A percentile compares a stretch with the other conserved stretches of the same genome.
phyloP scores from a whole-genome alignment of 192 early-diverging fungal species.

The Coemansia sp. region DNA sequence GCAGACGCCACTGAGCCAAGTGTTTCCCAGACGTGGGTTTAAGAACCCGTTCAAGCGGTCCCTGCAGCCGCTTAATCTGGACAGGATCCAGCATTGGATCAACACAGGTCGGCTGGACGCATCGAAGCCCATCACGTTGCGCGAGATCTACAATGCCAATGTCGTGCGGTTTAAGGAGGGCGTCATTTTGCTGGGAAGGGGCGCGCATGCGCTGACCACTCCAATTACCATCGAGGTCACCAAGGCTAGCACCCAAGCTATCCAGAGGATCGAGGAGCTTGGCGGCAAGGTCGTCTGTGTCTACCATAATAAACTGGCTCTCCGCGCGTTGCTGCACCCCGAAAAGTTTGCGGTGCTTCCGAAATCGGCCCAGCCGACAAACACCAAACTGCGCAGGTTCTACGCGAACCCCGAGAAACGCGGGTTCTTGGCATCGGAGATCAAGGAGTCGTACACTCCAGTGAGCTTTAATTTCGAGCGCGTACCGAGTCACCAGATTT shows the following conservation, averaged over 20 bases:
- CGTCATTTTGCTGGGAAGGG: slow-evolving; percentile 78
- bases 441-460: slow-evolving; percentile 34
- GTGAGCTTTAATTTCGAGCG: slow-evolving; percentile 47
- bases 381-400: slow-evolving; percentile 58
- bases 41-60: slow-evolving; percentile 61
- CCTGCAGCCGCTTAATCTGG: slow-evolving; percentile 75
- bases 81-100: slow-evolving; percentile 91
- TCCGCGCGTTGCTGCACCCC: slow-evolving; percentile 77
- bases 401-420: slow-evolving; percentile 69
- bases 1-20: slow-evolving; percentile 78
- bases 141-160: slow-evolving; percentile 45
- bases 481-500: slow-evolving; percentile 1
- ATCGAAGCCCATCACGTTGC: slow-evolving; percentile 77
- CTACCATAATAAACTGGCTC: slow-evolving; percentile 72
- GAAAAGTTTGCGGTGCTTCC: slow-evolving; percentile 72
- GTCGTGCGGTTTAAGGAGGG: slow-evolving; percentile 71
- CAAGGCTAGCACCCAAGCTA: slow-evolving; percentile 72
- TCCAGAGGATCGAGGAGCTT: slow-evolving; percentile 72
- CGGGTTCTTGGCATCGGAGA: slow-evolving; percentile 68
- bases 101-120: slow-evolving; percentile 79
- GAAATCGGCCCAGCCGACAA: slow-evolving; percentile 65
- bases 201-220: slow-evolving; percentile 70
- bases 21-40: slow-evolving; percentile 87
- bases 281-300: slow-evolving; percentile 81
- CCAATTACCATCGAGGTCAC: slow-evolving; percentile 86